Evolutionary conservation across 306 rosid genomes (phyloP).

Genomic region (Citrullus colocynthis): DNA sequence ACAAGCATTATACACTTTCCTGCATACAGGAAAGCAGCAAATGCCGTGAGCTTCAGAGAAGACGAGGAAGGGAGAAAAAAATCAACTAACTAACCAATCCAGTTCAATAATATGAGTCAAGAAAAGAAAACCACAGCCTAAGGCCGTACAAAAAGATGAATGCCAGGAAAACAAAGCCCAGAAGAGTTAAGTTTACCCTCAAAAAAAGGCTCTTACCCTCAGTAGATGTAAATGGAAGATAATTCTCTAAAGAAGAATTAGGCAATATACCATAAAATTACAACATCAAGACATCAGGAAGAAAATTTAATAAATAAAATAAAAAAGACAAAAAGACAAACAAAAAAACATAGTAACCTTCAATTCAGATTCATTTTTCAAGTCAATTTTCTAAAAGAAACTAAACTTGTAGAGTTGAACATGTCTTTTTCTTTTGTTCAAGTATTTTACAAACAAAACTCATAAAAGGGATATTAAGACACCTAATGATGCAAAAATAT

Average conservation of each 20-base stretch:
- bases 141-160: background rate
- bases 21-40: constrained; percentile 14
- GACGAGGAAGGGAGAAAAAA: background rate
- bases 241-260: background rate
- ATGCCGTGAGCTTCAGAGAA: background rate
- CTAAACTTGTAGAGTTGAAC: background rate
- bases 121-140: background rate
- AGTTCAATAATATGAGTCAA: background rate
- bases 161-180: background rate
- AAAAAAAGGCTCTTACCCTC: background rate
- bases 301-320: too few relatives aligned
- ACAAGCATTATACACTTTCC: constrained; percentile 68
- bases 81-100: background rate
- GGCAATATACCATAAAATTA: background rate
- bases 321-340: background rate
- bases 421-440: background rate
- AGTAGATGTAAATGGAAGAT: background rate
- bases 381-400: background rate
- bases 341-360: background rate
- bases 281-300: background rate
- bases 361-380: background rate
- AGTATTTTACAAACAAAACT: background rate
- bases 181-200: background rate
- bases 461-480: background rate
- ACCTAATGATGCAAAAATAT: background rate